Base-by-base conservation (phyloP, 805 yeast genomes). In the Cyberlindnera petersonii region DNA sequence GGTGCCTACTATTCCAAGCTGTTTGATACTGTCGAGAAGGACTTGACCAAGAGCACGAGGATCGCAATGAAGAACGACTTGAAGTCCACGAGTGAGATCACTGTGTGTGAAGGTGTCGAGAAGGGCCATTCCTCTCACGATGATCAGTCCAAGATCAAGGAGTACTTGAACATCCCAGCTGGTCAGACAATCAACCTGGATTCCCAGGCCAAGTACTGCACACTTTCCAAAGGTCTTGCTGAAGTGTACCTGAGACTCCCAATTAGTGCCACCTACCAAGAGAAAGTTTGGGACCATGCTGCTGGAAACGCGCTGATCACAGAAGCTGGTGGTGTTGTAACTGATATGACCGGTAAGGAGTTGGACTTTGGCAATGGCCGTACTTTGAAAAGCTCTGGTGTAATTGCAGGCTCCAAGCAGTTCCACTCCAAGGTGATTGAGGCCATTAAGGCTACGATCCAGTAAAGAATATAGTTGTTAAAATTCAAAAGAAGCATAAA, bases 281-380 rank as follows among this genome's bases (percentile, higher is more conserved):
- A 93, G 60, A 93, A 93, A 63, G 88, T 93, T 44, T 93, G 98
- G 98, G 99, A 93, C 63, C 99, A 93, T 60, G 98, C 98, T 15
- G 94, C 97, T 2, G 99, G 98, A 4, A 82, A 84, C 54, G 70
- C 91, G 11, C 72, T 93, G 44, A 80, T 94, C 32, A 71, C 74
- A 24, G 98, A 94, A 61, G 84, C 94, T 52, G 97, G 97, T 30
- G 98, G 98, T 6, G 60, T 68, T 35, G 98, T 93, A 10, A 78
- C 91, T 13, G 98, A 93, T 57, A 77, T 91, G 62, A 62, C 74
- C 39, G 96, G 96, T 15, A 68, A 68, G 10, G 69, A 71, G 18
- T 72, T 93, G 41, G 80, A 91, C 56, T 93, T 93, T 53, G 88
- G 96, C 7, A 67, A 70, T 29, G 99, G 99, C 6, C 77, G 97